Conservation (phyloP, 1,284 basidiomycete genomes). For the Pseudozyma sp. region DNA sequence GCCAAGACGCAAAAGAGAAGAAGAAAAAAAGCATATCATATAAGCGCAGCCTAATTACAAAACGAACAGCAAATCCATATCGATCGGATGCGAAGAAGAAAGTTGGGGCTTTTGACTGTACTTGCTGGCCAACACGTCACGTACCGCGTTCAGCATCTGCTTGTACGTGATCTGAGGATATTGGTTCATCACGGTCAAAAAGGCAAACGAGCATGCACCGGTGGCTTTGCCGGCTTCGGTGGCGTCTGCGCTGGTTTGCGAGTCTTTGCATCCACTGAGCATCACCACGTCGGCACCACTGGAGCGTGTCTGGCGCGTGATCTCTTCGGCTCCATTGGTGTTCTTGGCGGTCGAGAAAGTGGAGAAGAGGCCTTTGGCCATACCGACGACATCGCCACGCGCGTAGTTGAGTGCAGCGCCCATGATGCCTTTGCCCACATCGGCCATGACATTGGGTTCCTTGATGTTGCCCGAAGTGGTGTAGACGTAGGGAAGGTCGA, state of each 20-base stretch:
- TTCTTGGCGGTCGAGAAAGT: constrained; percentile 70
- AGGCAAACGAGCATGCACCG: constrained; percentile 72
- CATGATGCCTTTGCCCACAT: constrained; percentile 66
- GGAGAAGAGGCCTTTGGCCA: constrained; percentile 69
- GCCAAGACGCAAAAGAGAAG: not conserved
- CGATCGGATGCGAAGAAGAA: constrained; percentile 69
- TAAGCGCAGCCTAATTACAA: constrained; percentile 11
- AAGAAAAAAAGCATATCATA: not conserved
- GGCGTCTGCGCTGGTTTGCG: constrained; percentile 91
- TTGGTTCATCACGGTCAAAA: constrained; percentile 72
- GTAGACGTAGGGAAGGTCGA: constrained; percentile 73
- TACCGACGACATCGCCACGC: constrained; percentile 80
- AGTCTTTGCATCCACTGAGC: constrained; percentile 83
- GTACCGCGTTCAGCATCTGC: constrained; percentile 64
- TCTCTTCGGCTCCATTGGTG: constrained; percentile 75
- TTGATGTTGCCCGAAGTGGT: constrained; percentile 93
- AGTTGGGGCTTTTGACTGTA: constrained; percentile 67
- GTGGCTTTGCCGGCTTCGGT: constrained; percentile 82
- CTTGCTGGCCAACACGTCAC: constrained; percentile 62
- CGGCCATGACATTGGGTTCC: constrained; percentile 77
- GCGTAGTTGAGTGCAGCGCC: constrained; percentile 78
- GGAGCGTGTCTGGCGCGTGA: constrained; percentile 78
- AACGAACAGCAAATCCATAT: constrained; percentile 65
- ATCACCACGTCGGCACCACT: constrained; percentile 79
- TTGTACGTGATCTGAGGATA: constrained; percentile 65